These are phyloP conservation scores for Barnettozyma salicaria DNA, from an alignment of 805 yeast genomes.

Conservation along the genomic window DNA sequence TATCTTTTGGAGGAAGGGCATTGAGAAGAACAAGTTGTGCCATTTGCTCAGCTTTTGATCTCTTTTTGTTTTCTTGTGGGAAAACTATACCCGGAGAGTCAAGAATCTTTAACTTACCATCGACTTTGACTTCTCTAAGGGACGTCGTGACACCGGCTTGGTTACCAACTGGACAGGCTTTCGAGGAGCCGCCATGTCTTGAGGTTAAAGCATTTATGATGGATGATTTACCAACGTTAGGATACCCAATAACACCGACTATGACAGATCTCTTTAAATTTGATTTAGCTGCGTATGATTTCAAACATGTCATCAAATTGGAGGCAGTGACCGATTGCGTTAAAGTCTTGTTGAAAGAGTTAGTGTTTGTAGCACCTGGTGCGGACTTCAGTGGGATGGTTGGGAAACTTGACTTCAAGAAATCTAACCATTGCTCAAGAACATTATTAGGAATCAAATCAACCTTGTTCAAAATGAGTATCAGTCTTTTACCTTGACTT, in stretches of 20 bases:
- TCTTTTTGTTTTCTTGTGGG: slow-evolving; percentile 59
- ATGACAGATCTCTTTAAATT: slow-evolving; percentile 83
- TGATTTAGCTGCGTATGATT: slow-evolving; percentile 76
- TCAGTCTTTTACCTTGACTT: slow-evolving; percentile 75
- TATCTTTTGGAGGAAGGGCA: slow-evolving; percentile 83
- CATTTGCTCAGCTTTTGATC: slow-evolving; percentile 57
- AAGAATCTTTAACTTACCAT: slow-evolving; percentile 77
- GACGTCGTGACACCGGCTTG: slow-evolving; percentile 96
- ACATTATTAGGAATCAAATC: slow-evolving; percentile 87
- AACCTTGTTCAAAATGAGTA: slow-evolving; percentile 82
- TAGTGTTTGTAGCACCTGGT: slow-evolving; percentile 62
- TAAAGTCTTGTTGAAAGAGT: slow-evolving; percentile 67
- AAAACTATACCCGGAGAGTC: slow-evolving; percentile 98
- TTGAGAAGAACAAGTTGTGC: slow-evolving; percentile 86
- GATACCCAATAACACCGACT: slow-evolving; percentile 96
- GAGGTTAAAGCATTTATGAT: slow-evolving; percentile 84
- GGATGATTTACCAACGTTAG: slow-evolving; percentile 95
- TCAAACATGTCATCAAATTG: slow-evolving; percentile 71
- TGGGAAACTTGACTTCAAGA: slow-evolving; percentile 79
- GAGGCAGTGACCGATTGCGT: slow-evolving; percentile 67
- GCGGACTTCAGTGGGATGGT: slow-evolving; percentile 85
- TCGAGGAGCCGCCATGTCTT: slow-evolving; percentile 65
- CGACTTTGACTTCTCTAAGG: slow-evolving; percentile 86
- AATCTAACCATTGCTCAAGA: slow-evolving; percentile 76
- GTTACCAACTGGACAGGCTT: slow-evolving; percentile 94